Percentiles rank a stretch among this genome's conserved stretches.
Conservation (phyloP, 2,329 filamentous ascomycete genomes). For the Graphilbum fragrans region DNA sequence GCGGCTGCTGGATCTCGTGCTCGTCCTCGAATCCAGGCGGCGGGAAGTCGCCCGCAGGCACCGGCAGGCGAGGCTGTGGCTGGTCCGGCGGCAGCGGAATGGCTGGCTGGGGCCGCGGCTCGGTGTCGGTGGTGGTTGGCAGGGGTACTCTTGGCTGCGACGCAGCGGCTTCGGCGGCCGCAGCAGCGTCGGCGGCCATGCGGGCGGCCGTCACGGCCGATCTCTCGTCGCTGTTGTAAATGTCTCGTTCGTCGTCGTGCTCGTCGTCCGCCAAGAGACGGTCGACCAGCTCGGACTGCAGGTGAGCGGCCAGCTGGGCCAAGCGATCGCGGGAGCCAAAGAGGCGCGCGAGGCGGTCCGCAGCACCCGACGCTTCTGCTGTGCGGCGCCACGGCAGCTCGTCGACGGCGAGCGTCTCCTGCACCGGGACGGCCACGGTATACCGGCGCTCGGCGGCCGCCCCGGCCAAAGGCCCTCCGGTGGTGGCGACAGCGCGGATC, state of each 20-base stretch:
- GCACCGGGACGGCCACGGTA: slow-evolving; percentile 60
- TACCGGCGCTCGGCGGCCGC: slow-evolving; percentile 66
- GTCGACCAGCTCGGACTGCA: slow-evolving; percentile 74
- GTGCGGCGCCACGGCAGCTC: slow-evolving; percentile 33
- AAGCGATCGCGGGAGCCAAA: slow-evolving; percentile 67
- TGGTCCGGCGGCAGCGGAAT: slow-evolving; percentile 46
- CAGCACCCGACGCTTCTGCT: background rate
- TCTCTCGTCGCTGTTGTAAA: background rate
- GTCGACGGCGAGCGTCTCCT: slow-evolving; percentile 59
- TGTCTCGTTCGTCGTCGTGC: slow-evolving; percentile 61
- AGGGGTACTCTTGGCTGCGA: slow-evolving; percentile 17
- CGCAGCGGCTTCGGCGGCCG: slow-evolving; percentile 23
- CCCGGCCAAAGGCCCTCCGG: no score
- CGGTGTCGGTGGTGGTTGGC: no score
- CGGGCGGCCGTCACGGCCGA: background rate
- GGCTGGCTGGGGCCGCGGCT: slow-evolving; percentile 26
- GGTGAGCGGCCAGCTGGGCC: slow-evolving; percentile 51
- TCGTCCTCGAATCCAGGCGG: slow-evolving; percentile 93
- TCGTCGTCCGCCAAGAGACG: slow-evolving; percentile 67
- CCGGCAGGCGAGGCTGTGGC: slow-evolving; percentile 46
- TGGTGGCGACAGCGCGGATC: slow-evolving; percentile 61
- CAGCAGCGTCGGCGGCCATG: background rate
- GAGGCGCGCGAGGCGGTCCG: slow-evolving; percentile 34
- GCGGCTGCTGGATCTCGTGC: slow-evolving; percentile 64
- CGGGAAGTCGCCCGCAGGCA: slow-evolving; percentile 63